Evolutionary conservation across 495 filamentous ascomycete genomes (phyloP).

Genomic region (Venustampulla echinocandica): DNA sequence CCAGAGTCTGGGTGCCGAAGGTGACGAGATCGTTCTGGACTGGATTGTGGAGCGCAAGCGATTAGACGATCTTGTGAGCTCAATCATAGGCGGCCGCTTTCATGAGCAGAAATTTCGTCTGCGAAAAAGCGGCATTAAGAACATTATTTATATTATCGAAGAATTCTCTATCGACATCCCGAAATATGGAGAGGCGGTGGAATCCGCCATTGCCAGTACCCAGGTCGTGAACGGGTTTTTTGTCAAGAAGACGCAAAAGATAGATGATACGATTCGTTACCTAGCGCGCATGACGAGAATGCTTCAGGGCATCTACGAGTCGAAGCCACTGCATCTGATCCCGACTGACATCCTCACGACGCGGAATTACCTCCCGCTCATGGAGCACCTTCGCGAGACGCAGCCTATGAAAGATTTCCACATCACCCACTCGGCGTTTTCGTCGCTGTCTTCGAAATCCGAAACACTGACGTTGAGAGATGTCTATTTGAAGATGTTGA

Average conservation of each 20-base stretch:
- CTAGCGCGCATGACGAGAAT: constrained; percentile 65
- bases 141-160: constrained; percentile 77
- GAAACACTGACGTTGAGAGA: constrained; percentile 65
- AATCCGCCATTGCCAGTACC: constrained; percentile 67
- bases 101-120: constrained; percentile 82
- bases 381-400: constrained; percentile 44
- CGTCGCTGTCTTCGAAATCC: constrained; percentile 63
- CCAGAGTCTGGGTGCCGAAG: constrained; percentile 47
- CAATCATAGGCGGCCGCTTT: constrained; percentile 77
- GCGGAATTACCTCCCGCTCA: constrained; percentile 58
- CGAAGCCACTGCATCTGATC: constrained; percentile 44
- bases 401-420: constrained; percentile 45
- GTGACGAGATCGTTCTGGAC: constrained; percentile 72
- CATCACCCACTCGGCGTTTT: constrained; percentile 65
- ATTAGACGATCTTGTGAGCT: constrained; percentile 68
- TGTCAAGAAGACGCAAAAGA: constrained; percentile 63
- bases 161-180: constrained; percentile 50
- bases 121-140: constrained; percentile 57
- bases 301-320: constrained; percentile 57
- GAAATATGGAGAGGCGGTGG: constrained; percentile 56
- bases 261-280: constrained; percentile 77
- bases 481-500: constrained; percentile 77
- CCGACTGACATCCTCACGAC: constrained; percentile 58
- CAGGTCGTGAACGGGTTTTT: constrained; percentile 81
- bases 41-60: constrained; percentile 79